A percentile compares a stretch with the other conserved stretches of the same genome.
phyloP scores from a whole-genome alignment of 208 protist genomes.

The Crithidia brevicula region DNA sequence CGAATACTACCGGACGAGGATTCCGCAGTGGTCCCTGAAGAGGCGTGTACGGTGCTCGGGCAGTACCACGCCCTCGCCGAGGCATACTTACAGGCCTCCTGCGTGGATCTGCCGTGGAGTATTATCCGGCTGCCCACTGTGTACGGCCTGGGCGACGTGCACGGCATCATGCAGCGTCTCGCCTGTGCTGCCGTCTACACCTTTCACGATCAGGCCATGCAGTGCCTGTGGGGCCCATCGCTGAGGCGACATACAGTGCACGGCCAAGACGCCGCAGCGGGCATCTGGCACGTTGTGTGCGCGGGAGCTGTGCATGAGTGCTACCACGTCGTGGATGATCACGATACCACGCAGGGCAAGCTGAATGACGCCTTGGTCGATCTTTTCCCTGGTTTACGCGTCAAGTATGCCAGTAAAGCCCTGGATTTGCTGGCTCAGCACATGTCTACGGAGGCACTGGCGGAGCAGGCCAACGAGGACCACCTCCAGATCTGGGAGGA shows the following conservation, averaged over 20 bases:
- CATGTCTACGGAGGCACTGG: conserved; percentile 89
- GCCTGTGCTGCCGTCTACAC: conserved; percentile 92
- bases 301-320: conserved; percentile 37
- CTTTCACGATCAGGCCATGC: conserved; percentile 80
- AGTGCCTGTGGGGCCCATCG: conserved; percentile 88
- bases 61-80: conserved; percentile 81
- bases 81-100: conserved; percentile 42
- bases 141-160: conserved; percentile 89
- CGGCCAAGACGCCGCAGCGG: conserved; percentile 86
- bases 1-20: conserved; percentile 35
- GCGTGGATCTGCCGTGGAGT: conserved; percentile 51
- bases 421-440: conserved; percentile 7
- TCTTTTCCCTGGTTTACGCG: conserved; percentile 61
- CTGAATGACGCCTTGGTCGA: conserved; percentile 75
- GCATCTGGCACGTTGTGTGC: conserved; percentile 72
- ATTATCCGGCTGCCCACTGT: conserved; percentile 92
- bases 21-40: conserved; percentile 33
- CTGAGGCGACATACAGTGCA: conserved; percentile 94
- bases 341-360: conserved; percentile 85
- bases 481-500: conserved; percentile 91
- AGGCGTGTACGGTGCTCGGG: conserved; percentile 90
- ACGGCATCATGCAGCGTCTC: conserved; percentile 86
- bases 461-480: conserved; percentile 34
- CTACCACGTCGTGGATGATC: conserved; percentile 94
- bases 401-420: conserved; percentile 4